Base-by-base conservation (phyloP, 2,329 filamentous ascomycete genomes). In the Paradendryphiella salina region DNA sequence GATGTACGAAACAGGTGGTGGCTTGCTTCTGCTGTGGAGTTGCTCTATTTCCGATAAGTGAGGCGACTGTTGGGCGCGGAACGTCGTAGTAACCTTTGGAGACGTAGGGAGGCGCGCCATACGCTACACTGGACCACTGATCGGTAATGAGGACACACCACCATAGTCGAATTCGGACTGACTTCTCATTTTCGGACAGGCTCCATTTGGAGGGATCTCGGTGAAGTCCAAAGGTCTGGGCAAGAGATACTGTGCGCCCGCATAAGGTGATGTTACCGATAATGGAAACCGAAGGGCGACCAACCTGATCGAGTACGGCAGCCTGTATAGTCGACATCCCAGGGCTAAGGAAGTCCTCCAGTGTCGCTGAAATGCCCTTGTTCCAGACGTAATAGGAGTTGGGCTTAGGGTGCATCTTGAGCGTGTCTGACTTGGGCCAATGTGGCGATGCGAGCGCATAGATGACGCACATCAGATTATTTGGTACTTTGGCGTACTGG, bases 91-190 rank as follows among this genome's bases (percentile, higher is more conserved):
- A 80, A 18, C 76, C 76, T 50, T 77, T 78, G 3, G 75, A 71
- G 9, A 82, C 78, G 41, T 81, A 77, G 3, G 81, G 79, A 15
- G 81, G 81, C 2, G 80, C 77, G 4, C 80, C 81, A 58, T 83
- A 81, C 4, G 79, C 79, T 45, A 82, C 78, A 57, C 80, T 82
- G 46, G 79, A 76, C 79, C 81, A 84, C 33, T 79, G 76, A 64
- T 83, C 81, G 49, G 81, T 80, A 32, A 83, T 79, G 2, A 83
- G 71, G 2, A 82, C 78, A 4, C 77, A 80, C 81, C 81, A 83
- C 79, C 81, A 83, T 3, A 81, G 65, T 2, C 79, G 77, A 23
- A 80, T 78, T 5, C 81, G 74, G 13, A 80, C 67, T 7, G 76
- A 73, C 56, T 81, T 82, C 54, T 83, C 81, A 28, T 73, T 69